These are phyloP conservation scores for Rhizopus arrhizus DNA, from an alignment of 371 early-diverging fungal species.

Conservation along the genomic window DNA sequence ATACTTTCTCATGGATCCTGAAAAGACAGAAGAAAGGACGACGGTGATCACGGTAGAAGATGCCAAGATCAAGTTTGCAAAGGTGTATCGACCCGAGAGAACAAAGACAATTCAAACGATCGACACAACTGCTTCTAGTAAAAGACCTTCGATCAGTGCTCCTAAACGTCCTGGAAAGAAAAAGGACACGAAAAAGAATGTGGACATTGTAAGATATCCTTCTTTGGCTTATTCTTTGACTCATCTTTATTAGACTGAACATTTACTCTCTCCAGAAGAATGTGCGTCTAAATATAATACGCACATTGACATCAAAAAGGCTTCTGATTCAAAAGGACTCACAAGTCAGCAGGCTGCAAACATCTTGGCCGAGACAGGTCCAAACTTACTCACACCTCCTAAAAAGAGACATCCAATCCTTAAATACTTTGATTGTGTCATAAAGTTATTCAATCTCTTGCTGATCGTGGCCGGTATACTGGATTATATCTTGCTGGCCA, in stretches of 20 bases:
- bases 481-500: slow-evolving; percentile 73
- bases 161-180: slow-evolving; percentile 28
- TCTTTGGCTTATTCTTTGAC: not conserved
- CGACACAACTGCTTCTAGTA: slow-evolving; percentile 24
- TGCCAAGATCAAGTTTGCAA: slow-evolving; percentile 29
- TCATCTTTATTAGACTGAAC: slow-evolving; percentile 58
- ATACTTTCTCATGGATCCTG: slow-evolving; percentile 6
- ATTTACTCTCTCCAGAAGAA: slow-evolving; percentile 71
- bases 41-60: slow-evolving; percentile 17
- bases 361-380: slow-evolving; percentile 71
- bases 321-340: slow-evolving; percentile 76
- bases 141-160: slow-evolving; percentile 35
- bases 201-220: slow-evolving; percentile 40
- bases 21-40: slow-evolving; percentile 12
- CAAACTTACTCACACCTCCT: slow-evolving; percentile 86
- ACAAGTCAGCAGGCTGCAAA: slow-evolving; percentile 60
- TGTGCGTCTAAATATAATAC: slow-evolving; percentile 63
- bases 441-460: slow-evolving; percentile 83
- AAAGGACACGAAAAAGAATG: slow-evolving; percentile 23
- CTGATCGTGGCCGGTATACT: slow-evolving; percentile 83
- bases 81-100: slow-evolving; percentile 33
- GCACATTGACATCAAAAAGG: slow-evolving; percentile 56
- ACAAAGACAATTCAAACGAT: slow-evolving; percentile 32
- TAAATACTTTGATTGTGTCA: slow-evolving; percentile 73
- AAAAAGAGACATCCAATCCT: slow-evolving; percentile 74